A percentile compares a stretch with the other conserved stretches of the same genome.
Evolutionary conservation across 2,329 filamentous ascomycete genomes (phyloP).

Genomic region (Rugonectria rugulosa): DNA sequence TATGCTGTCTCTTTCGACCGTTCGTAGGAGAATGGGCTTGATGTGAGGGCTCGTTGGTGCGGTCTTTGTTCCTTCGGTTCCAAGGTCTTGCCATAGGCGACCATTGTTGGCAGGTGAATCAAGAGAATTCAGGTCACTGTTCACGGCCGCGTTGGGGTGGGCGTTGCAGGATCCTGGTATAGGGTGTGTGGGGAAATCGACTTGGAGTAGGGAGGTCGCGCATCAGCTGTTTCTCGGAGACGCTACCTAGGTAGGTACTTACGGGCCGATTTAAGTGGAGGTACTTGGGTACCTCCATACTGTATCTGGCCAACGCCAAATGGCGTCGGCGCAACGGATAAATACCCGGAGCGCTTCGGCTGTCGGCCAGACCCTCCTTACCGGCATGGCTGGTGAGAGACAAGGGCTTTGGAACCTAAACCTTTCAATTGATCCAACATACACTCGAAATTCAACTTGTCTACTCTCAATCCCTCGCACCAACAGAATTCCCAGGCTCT

Average conservation of each 20-base stretch:
- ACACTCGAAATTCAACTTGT: background rate
- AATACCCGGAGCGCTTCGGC: too few species aligned
- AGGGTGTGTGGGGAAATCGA: background rate
- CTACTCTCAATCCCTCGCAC: background rate
- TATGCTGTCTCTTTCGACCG: constrained; percentile 1
- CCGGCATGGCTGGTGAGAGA: too few species aligned
- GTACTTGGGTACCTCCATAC: too few species aligned
- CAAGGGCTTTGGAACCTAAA: too few species aligned
- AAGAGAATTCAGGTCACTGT: constrained; percentile 4
- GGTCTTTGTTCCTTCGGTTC: constrained; percentile 4
- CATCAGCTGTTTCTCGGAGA: too few species aligned
- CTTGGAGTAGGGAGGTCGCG: too few species aligned
- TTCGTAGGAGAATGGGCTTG: constrained; percentile 1
- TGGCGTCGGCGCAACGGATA: too few species aligned
- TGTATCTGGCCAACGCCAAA: too few species aligned
- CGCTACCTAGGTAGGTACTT: too few species aligned
- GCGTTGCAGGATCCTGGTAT: background rate
- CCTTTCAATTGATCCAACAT: background rate
- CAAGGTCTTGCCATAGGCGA: constrained; percentile 5
- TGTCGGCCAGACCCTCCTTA: too few species aligned
- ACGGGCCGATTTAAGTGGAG: too few species aligned
- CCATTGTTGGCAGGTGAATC: background rate
- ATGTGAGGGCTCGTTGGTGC: constrained; percentile 3
- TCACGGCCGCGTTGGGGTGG: background rate
- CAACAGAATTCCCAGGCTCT: background rate